Percentiles rank a stretch among this genome's conserved stretches.
These are phyloP conservation scores for Tetradesmus lagerheimii DNA, from an alignment of 139 green algal species.

Conservation along the genomic window DNA sequence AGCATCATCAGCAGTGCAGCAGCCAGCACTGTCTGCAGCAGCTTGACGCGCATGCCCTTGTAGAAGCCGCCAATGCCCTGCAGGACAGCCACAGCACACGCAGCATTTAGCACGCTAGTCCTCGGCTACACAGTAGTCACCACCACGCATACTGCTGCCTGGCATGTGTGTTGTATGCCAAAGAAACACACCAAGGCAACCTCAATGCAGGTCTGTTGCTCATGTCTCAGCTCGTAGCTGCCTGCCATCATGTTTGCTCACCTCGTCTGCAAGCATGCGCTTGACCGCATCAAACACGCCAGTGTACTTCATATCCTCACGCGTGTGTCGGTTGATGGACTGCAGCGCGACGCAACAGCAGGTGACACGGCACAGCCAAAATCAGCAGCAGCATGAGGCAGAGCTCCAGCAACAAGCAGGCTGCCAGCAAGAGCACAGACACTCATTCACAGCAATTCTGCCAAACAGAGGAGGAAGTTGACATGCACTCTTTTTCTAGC, in stretches of 20 bases:
- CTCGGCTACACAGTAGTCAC: no score
- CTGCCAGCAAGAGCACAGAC: not conserved
- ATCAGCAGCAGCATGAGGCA: not conserved
- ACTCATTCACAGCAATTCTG: no score
- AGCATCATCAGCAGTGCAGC: conserved; percentile 88
- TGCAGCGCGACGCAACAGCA: not conserved
- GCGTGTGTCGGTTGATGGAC: conserved; percentile 63
- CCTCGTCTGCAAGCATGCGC: conserved; percentile 64
- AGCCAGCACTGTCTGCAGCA: conserved; percentile 89
- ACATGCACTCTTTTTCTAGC: no score
- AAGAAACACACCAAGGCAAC: no score
- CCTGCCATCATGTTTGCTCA: no score
- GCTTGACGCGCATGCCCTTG: conserved; percentile 82
- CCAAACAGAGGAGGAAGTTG: no score
- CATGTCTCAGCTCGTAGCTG: no score
- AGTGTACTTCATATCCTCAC: conserved; percentile 69
- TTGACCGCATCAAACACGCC: conserved; percentile 70
- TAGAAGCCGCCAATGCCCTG: conserved; percentile 84
- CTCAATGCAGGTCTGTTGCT: no score
- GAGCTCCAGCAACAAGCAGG: not conserved
- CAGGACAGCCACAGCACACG: not conserved
- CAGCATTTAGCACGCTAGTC: no score
- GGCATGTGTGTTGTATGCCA: no score
- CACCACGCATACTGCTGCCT: no score
- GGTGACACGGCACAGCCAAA: not conserved